A percentile compares a stretch with the other conserved stretches of the same genome.
phyloP scores from a whole-genome alignment of 2,329 filamentous ascomycete genomes.

The Claviceps citrina region DNA sequence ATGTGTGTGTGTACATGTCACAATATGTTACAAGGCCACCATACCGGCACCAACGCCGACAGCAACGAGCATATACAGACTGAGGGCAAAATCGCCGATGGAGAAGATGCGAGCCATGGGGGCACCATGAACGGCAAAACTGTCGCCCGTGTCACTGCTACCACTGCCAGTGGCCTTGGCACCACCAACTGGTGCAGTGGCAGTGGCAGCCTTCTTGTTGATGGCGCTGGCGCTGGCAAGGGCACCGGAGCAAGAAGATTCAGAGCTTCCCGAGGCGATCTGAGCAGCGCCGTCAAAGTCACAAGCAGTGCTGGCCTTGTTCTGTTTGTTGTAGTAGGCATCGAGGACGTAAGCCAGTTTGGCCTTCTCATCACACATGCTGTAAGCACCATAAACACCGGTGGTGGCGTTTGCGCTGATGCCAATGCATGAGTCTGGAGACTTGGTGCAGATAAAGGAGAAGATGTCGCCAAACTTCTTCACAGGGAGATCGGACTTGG shows the following conservation, averaged over 20 bases:
- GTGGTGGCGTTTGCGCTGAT: slow-evolving; percentile 52
- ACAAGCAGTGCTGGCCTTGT: slow-evolving; percentile 43
- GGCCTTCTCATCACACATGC: slow-evolving; percentile 56
- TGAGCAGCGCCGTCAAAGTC: slow-evolving; percentile 53
- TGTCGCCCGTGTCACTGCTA: too few species aligned
- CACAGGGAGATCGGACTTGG: slow-evolving; percentile 39
- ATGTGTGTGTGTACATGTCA: neutral
- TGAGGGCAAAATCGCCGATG: slow-evolving; percentile 32
- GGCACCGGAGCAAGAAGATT: slow-evolving; percentile 39
- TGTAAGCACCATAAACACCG: slow-evolving; percentile 61
- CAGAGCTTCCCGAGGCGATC: slow-evolving; percentile 31
- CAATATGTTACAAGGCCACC: slow-evolving; percentile 32
- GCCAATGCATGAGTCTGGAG: slow-evolving; percentile 43
- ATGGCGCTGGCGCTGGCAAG: slow-evolving; percentile 48
- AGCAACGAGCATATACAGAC: slow-evolving; percentile 36
- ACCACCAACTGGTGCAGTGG: slow-evolving; percentile 4
- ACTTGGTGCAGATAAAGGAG: slow-evolving; percentile 50
- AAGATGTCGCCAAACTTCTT: slow-evolving; percentile 56
- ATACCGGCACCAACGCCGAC: slow-evolving; percentile 37
- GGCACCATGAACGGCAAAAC: slow-evolving; percentile 5
- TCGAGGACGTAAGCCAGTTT: slow-evolving; percentile 62
- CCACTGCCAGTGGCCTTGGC: slow-evolving; percentile 1
- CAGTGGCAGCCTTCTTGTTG: slow-evolving; percentile 18
- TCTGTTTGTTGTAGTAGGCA: slow-evolving; percentile 50
- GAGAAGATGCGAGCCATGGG: slow-evolving; percentile 25